These are phyloP conservation scores for Alternaria burnsii DNA, from an alignment of 2,329 filamentous ascomycete species.

Conservation along the genomic window DNA sequence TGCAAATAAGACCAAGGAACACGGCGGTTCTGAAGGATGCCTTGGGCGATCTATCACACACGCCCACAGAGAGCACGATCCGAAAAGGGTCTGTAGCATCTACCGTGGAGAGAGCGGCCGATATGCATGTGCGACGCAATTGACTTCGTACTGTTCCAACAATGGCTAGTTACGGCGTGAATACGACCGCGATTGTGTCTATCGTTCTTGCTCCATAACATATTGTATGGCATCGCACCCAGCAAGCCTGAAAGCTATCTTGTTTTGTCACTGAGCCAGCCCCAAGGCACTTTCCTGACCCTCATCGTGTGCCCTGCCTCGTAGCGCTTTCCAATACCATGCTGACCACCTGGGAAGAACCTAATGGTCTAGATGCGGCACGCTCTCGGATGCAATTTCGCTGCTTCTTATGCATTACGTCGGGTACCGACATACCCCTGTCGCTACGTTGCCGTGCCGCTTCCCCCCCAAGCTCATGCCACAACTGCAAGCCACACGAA, in stretches of 20 bases:
- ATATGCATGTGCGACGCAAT: not conserved
- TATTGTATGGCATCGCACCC: not conserved
- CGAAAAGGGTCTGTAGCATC: not conserved
- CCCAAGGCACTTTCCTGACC: not conserved
- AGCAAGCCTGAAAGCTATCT: not conserved
- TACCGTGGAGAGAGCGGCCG: not conserved
- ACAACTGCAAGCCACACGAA: constrained; percentile 4
- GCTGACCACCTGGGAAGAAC: not conserved
- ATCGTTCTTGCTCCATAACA: not conserved
- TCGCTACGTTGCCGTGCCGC: not conserved
- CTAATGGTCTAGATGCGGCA: not conserved
- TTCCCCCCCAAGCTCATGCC: constrained; percentile 1
- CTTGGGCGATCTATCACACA: not conserved
- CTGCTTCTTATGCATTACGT: not conserved
- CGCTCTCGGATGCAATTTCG: not conserved
- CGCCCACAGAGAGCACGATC: not conserved
- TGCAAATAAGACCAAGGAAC: not conserved
- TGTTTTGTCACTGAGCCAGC: not conserved
- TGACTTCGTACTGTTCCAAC: not conserved
- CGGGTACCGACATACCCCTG: constrained; percentile 2
- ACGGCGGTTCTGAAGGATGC: not conserved
- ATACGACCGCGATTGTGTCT: not conserved
- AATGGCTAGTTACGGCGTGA: not conserved
- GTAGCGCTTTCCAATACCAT: not conserved
- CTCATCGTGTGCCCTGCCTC: not conserved